Percentiles rank a stretch among this genome's conserved stretches.
Conservation (phyloP, 2,329 filamentous ascomycete species). For the Aspergillus amoenus region DNA sequence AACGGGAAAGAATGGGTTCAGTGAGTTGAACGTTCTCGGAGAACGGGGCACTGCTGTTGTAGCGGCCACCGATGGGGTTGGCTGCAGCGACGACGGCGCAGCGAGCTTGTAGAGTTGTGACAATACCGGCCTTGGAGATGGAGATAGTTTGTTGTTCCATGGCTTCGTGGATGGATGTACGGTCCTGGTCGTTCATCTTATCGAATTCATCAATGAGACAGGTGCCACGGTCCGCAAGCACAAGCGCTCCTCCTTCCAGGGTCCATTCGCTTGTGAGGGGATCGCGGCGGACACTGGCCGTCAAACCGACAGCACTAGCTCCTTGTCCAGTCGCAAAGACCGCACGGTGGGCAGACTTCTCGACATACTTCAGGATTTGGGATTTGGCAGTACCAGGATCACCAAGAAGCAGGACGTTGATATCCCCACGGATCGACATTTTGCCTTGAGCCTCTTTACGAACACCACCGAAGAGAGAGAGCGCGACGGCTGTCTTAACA, state of each 20-base stretch:
- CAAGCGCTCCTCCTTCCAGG: slow-evolving; percentile 89
- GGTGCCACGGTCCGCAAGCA: slow-evolving; percentile 90
- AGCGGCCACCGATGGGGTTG: slow-evolving; percentile 93
- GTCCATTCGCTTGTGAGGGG: slow-evolving; percentile 97
- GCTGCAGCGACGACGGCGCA: slow-evolving; percentile 96
- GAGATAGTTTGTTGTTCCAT: slow-evolving; percentile 99
- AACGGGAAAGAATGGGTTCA: slow-evolving; percentile 95
- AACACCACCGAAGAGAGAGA: slow-evolving; percentile 93
- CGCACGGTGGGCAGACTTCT: slow-evolving; percentile 93
- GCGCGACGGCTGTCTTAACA: slow-evolving; percentile 93
- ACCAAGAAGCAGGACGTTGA: slow-evolving; percentile 93
- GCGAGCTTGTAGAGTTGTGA: slow-evolving; percentile 91
- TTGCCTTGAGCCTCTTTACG: slow-evolving; percentile 86
- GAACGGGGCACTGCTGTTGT: slow-evolving; percentile 95
- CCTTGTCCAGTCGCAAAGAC: slow-evolving; percentile 98
- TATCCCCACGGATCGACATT: slow-evolving; percentile 91
- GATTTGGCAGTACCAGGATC: slow-evolving; percentile 98
- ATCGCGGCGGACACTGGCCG: slow-evolving; percentile 91
- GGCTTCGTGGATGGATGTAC: slow-evolving; percentile 97
- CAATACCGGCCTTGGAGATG: slow-evolving; percentile 97
- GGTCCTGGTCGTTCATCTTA: slow-evolving; percentile 99
- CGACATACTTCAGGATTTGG: slow-evolving; percentile 94
- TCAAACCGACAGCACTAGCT: slow-evolving; percentile 95
- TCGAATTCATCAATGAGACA: slow-evolving; percentile 99
- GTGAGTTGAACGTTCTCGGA: slow-evolving; percentile 95